Conservation (phyloP, 257 asterid genomes). For the Knoxia roxburghii region DNA sequence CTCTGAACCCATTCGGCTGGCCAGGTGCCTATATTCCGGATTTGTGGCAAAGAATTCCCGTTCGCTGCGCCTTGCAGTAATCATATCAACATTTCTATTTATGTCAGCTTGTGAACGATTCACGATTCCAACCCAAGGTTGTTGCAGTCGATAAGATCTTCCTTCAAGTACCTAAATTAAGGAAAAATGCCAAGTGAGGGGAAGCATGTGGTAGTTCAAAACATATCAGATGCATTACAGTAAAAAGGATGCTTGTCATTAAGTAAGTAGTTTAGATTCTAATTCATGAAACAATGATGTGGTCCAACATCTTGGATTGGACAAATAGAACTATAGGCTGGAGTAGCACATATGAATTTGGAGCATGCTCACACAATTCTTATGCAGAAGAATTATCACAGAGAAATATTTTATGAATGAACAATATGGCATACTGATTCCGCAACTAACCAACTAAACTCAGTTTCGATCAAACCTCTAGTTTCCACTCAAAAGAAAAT, state of each 20-base stretch:
- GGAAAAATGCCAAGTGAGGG: not conserved
- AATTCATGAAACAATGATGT: not conserved
- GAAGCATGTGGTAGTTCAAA: not conserved
- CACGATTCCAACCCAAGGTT: conserved; percentile 49
- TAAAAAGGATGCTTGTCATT: not conserved
- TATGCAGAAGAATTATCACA: not conserved
- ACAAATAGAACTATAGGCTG: not conserved
- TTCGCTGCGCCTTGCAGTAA: conserved; percentile 32
- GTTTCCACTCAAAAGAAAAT: not conserved
- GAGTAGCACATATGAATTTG: not conserved
- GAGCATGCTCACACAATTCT: no score
- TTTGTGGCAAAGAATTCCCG: conserved; percentile 36
- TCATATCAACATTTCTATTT: conserved; percentile 33
- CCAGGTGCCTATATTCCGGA: conserved; percentile 34
- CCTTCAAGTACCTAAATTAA: conserved; percentile 39
- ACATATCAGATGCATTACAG: not conserved
- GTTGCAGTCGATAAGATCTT: conserved; percentile 35
- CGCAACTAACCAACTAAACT: not conserved
- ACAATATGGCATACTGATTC: not conserved
- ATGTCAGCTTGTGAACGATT: conserved; percentile 45
- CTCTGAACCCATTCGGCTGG: conserved; percentile 41
- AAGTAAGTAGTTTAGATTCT: not conserved
- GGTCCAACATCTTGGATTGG: no score
- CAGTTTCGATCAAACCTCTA: not conserved
- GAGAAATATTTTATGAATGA: no score